Percentiles rank a stretch among this genome's conserved stretches.
Evolutionary conservation across 2,329 filamentous ascomycete species (phyloP).

Genomic region (Ceratocystiopsis brevicomis): DNA sequence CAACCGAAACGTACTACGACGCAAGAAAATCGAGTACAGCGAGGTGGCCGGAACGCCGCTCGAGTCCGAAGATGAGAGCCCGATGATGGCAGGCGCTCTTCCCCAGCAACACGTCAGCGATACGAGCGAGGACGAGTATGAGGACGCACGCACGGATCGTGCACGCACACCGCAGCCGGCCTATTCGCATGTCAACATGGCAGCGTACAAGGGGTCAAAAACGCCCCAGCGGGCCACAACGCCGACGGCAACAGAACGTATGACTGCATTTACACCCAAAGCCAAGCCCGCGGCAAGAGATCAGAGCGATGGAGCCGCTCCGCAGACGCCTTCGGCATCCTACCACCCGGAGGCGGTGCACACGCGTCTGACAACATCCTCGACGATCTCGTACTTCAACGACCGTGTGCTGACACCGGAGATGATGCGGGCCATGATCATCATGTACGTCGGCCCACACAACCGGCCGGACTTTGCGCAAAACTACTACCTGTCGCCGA

Average conservation of each 20-base stretch:
- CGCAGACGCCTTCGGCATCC: conserved; percentile 18
- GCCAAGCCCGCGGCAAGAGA: neutral
- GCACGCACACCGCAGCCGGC: conserved; percentile 5
- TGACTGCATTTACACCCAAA: neutral
- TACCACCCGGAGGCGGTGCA: conserved; percentile 42
- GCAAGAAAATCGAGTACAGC: conserved; percentile 80
- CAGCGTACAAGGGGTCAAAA: conserved; percentile 1
- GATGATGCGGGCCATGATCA: conserved; percentile 99
- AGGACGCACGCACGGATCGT: conserved; percentile 1
- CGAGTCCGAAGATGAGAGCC: conserved; percentile 56
- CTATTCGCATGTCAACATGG: conserved; percentile 7
- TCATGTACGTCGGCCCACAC: conserved; percentile 86
- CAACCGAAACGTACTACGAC: conserved; percentile 57
- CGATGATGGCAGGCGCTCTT: conserved; percentile 14
- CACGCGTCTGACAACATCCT: conserved; percentile 82
- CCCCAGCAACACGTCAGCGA: neutral
- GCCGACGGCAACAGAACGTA: neutral
- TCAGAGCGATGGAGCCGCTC: no score
- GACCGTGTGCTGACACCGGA: conserved; percentile 87
- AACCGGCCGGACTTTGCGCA: conserved; percentile 82
- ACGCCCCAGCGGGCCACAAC: neutral
- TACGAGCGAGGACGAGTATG: neutral
- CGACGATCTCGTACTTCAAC: conserved; percentile 97
- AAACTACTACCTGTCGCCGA: conserved; percentile 77
- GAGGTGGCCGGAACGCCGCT: conserved; percentile 68